These are phyloP conservation scores for Diaporthe humulicola DNA, from an alignment of 2,329 filamentous ascomycete species.

Conservation along the genomic window DNA sequence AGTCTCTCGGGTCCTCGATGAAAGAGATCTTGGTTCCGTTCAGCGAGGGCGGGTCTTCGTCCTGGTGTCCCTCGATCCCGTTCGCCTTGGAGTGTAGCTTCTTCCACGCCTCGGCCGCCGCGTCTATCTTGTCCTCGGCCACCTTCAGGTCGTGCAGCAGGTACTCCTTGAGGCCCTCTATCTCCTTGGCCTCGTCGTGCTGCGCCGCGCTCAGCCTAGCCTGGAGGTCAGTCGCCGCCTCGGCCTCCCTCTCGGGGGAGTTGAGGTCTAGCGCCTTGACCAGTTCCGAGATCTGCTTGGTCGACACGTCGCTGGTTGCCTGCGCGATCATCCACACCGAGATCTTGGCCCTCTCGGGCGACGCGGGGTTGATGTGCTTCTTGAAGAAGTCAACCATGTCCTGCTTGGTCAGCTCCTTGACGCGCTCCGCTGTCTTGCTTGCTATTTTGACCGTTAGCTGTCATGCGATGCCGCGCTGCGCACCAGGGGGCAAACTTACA, in stretches of 20 bases:
- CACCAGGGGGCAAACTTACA: conserved; percentile 67
- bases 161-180: conserved; percentile 64
- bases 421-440: conserved; percentile 67
- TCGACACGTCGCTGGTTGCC: conserved; percentile 61
- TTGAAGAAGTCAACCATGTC: conserved; percentile 87
- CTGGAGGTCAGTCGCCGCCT: conserved; percentile 51
- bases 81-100: conserved; percentile 50
- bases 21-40: conserved; percentile 68
- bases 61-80: conserved; percentile 49
- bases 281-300: conserved; percentile 57
- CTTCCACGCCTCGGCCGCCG: conserved; percentile 53
- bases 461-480: neutral
- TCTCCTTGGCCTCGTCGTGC: conserved; percentile 62
- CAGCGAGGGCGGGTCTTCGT: conserved; percentile 51
- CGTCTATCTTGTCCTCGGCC: conserved; percentile 62
- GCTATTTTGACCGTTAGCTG: conserved; percentile 20
- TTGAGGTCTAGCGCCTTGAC: conserved; percentile 53
- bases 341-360: conserved; percentile 81
- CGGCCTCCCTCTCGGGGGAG: conserved; percentile 47
- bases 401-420: conserved; percentile 81
- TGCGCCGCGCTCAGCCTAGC: conserved; percentile 51
- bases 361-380: conserved; percentile 80
- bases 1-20: conserved; percentile 84
- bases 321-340: conserved; percentile 88
- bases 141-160: conserved; percentile 62